Evolutionary conservation across 805 yeast genomes (phyloP), one percentile per base, ranked within the genome.

Genomic region (Jamesozyma spencerorum): DNA sequence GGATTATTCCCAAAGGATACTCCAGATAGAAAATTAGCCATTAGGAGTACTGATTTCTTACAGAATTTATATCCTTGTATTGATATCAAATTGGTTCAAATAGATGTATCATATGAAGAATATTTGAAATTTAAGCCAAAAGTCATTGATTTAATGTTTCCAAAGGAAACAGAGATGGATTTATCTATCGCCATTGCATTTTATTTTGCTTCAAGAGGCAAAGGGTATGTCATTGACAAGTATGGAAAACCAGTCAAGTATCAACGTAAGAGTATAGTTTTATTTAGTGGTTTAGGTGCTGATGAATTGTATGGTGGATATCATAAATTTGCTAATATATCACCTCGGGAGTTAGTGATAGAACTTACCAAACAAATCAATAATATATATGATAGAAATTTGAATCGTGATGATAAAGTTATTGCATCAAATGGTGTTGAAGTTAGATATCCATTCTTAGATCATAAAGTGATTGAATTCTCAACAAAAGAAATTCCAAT

Each of bases 261-360:
- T 50, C 47, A 54, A 2, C 73, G 87, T 15, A 57, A 62, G 7
- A 73, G 86, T 7, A 74, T 77, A 48, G 95, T 92, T 0, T 59
- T 92, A 7, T 66, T 92, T 28, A 85, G 95, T 40, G 99, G 99
- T 0, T 68, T 92, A 11, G 99, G 99, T 1, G 98, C 98, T 0
- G 99, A 92, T 63, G 99, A 92, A 60, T 63, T 92, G 15, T 88
- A 84, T 66, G 99, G 95, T 0, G 99, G 99, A 0, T 92, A 92
- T 58, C 84, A 94, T 18, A 71, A 97, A 34, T 94, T 92, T 50
- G 80, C 61, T 13, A 64, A 65, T 27, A 60, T 62, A 31, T 63
- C 68, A 1, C 66, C 69, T 24, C 56, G 51, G 0, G 67, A 68
- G 20, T 65, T 92, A 13, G 65, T 70, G 0, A 57, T 58, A 2